phyloP scores from a whole-genome alignment of 2,329 filamentous ascomycete species.

The Pseudogymnoascus sp. region DNA sequence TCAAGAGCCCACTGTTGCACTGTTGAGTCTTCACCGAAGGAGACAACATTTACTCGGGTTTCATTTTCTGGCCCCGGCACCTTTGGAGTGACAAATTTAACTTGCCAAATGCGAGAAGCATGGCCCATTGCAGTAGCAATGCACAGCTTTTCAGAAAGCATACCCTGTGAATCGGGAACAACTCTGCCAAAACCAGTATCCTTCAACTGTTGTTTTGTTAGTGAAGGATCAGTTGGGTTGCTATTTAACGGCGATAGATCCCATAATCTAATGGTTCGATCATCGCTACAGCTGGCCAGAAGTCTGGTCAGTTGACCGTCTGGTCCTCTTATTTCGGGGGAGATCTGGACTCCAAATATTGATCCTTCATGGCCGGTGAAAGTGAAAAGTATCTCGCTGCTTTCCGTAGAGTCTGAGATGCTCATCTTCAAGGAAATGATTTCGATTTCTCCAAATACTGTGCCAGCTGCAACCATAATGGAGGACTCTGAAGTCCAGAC shows the following conservation, averaged over 20 bases:
- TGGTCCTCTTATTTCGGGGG: conserved; percentile 39
- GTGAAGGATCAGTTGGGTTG: background rate
- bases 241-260: conserved; percentile 43
- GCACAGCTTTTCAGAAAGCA: conserved; percentile 31
- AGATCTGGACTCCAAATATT: conserved; percentile 83
- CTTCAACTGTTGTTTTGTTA: conserved; percentile 22
- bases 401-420: conserved; percentile 9
- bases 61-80: conserved; percentile 5
- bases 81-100: conserved; percentile 50
- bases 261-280: conserved; percentile 84
- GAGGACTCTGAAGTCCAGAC: conserved; percentile 48
- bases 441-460: conserved; percentile 90
- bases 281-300: conserved; percentile 91
- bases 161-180: background rate
- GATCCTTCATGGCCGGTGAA: conserved; percentile 77
- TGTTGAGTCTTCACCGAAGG: conserved; percentile 79
- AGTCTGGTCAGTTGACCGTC: conserved; percentile 44
- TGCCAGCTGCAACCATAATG: conserved; percentile 76
- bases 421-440: conserved; percentile 65
- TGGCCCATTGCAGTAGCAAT: conserved; percentile 74
- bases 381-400: conserved; percentile 42
- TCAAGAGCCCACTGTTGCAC: conserved; percentile 56
- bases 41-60: conserved; percentile 49
- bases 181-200: conserved; percentile 54
- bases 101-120: conserved; percentile 79